Base-by-base conservation (phyloP, 225 moss, liverwort and hornwort species). In the Lunularia cruciata region DNA sequence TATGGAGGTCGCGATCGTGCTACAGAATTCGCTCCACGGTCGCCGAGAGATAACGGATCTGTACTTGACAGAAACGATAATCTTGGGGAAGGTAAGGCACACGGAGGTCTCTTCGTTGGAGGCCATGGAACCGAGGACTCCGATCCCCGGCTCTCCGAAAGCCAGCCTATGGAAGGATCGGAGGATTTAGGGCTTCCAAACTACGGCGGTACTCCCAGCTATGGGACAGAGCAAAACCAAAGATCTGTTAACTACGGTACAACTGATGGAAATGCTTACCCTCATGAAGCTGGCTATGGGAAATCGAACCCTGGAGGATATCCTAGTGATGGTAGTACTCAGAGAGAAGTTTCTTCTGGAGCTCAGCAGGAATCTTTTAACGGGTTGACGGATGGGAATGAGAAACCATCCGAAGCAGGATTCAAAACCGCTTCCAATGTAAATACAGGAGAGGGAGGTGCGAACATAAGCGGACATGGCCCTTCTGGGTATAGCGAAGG, bases 1-100 rank as follows among this genome's bases (percentile, higher is more conserved):
- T 66, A 66, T 12, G 66, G 66, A 9, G 66, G 66, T n/a, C 48
- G 66, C 22, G 0, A 66, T 35, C 48, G 47, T 6, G 25, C n/a
- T 0, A 0, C 32, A 2, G 66, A 48, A n/a, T n/a, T 18, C 6
- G 65, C 30, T 38, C n/a, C 16, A 0, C 36, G 4, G 6, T 19
- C 34, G 11, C 8, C 22, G 8, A 0, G 0, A 11, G 31, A 18
- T 31, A 32, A 11, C 30, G 37, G 22, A 52, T 38, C 15, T n/a
- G 16, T 6, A 0, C 9, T 16, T 1, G 40, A 13, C 14, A 64
- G 28, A 45, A 15, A 26, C 16, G 56, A 27, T 27, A 7, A 63
- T 2, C 37, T 22, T 15, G 59, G 36, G 0, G 59, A 61, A 39
- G 61, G 39, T 3, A 39, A 61, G 26, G 20, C 38, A 3, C 64